Evolutionary conservation across 371 early-diverging fungal genomes (phyloP).

Genomic region (Batkoa obscura): DNA sequence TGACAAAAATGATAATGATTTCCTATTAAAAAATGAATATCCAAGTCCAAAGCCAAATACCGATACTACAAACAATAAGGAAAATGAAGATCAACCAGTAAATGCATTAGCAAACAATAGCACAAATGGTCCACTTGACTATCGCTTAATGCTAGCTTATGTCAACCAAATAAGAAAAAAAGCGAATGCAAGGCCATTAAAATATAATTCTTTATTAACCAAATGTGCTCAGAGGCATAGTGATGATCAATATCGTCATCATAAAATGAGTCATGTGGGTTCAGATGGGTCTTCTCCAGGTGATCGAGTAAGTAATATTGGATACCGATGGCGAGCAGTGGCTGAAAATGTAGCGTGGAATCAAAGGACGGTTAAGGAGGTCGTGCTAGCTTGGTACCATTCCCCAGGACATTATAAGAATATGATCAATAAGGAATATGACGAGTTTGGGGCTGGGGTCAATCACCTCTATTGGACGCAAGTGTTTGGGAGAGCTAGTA

Average conservation of each 20-base stretch:
- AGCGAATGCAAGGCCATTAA: background rate
- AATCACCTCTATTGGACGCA: conserved; percentile 2
- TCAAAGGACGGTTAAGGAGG: conserved; percentile 5
- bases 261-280: conserved; percentile 16
- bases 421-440: conserved; percentile 11
- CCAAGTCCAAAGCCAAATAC: too few relatives aligned
- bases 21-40: too few relatives aligned
- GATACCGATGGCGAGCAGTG: conserved; percentile 9
- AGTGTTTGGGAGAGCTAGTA: background rate
- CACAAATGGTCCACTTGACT: too few relatives aligned
- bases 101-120: too few relatives aligned
- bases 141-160: background rate
- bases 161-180: background rate
- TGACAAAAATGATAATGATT: too few relatives aligned
- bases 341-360: conserved; percentile 23
- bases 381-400: conserved; percentile 19
- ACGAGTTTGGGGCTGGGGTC: conserved; percentile 2
- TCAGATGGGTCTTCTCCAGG: conserved; percentile 8
- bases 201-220: conserved; percentile 6
- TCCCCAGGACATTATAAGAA: conserved; percentile 23
- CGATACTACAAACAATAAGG: too few relatives aligned
- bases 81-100: too few relatives aligned
- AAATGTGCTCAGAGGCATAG: conserved; percentile 15
- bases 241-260: conserved; percentile 11
- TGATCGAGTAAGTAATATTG: conserved; percentile 8